Base-by-base conservation (phyloP, 2,329 filamentous ascomycete species). In the Whalleya microplaca region DNA sequence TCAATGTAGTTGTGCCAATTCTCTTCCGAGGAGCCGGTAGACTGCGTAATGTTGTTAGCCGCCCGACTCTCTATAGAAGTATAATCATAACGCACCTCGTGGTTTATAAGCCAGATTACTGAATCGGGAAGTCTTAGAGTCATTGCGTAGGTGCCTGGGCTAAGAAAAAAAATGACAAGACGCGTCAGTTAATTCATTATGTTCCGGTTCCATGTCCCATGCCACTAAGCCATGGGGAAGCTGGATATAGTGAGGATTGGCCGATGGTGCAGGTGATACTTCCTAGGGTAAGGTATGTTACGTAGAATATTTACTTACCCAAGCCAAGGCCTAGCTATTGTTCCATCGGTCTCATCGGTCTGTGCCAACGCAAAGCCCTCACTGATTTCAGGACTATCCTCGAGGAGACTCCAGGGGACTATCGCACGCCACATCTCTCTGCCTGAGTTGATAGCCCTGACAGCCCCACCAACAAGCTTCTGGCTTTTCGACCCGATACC, bases 401-500 rank as follows among this genome's bases (percentile, higher is more conserved):
- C 32, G 32, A 37, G 9, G 32, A 37, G 32, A 12, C 14, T 37
- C 32, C 32, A 37, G 5, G 32, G 32, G 32, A 37, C 32, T 12
- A 37, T 37, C 9, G 32, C 32, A 3, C 32, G 32, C 32, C 32
- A 37, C 32, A 37, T 37, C 3, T 12, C 32, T 3, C 32, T 12
- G 32, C 32, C 32, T 3, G 32, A 37, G 32, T 5, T 3, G 32
- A 12, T 3, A 12, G 32, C 32, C 3, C 32, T 12, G 10, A 37
- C 32, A 5, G 14, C 3, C 3, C 55, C 53, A 18, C 51, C 51
- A 8, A 58, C 41, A 3, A 56, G 51, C 45, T 41, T 56, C 54
- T 63, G 61, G 37, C 60, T 66, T 29, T 62, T 65, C 10, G 64
- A 62, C 21, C 70, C 67, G 27, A 72, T 62, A 7, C 70, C 70